A percentile compares a stretch with the other conserved stretches of the same genome.
Evolutionary conservation across 2,329 filamentous ascomycete species (phyloP).

Genomic region (Ophiostoma populinum): DNA sequence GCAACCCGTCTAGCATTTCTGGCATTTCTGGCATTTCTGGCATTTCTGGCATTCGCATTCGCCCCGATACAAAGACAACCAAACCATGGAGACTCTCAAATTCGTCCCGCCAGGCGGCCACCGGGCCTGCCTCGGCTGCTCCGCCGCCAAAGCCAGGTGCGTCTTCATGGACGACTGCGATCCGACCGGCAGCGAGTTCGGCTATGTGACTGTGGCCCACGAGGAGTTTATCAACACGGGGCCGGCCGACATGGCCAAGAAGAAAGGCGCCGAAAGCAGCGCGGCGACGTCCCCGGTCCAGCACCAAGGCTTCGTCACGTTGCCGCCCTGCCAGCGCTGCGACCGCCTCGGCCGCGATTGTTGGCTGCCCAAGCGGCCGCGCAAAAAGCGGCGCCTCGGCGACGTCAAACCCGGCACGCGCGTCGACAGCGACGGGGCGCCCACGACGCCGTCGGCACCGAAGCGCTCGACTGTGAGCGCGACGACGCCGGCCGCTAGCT

Average conservation of each 20-base stretch:
- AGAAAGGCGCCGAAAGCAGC: too few species aligned
- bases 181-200: slow-evolving; percentile 1
- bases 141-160: slow-evolving; percentile 13
- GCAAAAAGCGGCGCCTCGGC: slow-evolving; percentile 12
- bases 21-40: too few species aligned
- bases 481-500: too few species aligned
- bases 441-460: too few species aligned
- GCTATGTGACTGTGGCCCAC: not conserved
- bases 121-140: slow-evolving; percentile 13
- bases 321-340: slow-evolving; percentile 11
- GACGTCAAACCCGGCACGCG: slow-evolving; percentile 3
- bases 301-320: too few species aligned
- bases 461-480: too few species aligned
- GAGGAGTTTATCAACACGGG: slow-evolving; percentile 4
- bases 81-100: slow-evolving; percentile 11
- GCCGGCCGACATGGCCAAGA: not conserved
- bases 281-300: too few species aligned
- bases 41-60: too few species aligned
- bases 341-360: slow-evolving; percentile 11
- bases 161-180: slow-evolving; percentile 11
- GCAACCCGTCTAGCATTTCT: too few species aligned
- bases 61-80: too few species aligned
- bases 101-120: slow-evolving; percentile 14
- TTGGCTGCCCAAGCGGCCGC: slow-evolving; percentile 9
- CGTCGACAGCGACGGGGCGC: not conserved